phyloP scores from a whole-genome alignment of 2,329 filamentous ascomycete genomes.

The Aureobasidium lini region DNA sequence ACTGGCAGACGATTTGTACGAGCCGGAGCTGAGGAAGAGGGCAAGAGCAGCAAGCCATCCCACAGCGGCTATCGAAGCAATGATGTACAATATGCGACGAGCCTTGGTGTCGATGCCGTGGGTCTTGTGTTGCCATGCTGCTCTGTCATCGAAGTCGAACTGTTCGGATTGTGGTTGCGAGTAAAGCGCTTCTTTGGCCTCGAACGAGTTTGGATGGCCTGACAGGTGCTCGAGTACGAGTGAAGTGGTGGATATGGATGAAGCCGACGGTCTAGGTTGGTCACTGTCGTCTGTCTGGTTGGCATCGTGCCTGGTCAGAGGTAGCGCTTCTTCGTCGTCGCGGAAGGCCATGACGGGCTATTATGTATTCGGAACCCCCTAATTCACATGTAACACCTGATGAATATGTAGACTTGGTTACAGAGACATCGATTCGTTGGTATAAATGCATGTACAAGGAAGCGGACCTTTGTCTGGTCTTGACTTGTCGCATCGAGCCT shows the following conservation, averaged over 20 bases:
- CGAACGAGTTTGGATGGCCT: slow-evolving; percentile 40
- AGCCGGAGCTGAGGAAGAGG: slow-evolving; percentile 57
- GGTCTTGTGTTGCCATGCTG: slow-evolving; percentile 35
- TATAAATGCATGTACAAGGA: neutral
- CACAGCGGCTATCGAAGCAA: slow-evolving; percentile 53
- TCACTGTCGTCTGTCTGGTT: slow-evolving; percentile 27
- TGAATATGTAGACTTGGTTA: neutral
- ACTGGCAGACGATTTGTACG: slow-evolving; percentile 58
- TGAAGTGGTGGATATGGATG: slow-evolving; percentile 77
- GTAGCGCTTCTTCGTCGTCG: slow-evolving; percentile 39
- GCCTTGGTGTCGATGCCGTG: slow-evolving; percentile 54
- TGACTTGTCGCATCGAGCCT: neutral
- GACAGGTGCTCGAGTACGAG: slow-evolving; percentile 71
- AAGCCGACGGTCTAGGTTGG: slow-evolving; percentile 48
- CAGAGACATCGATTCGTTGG: neutral
- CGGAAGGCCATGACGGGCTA: slow-evolving; percentile 4
- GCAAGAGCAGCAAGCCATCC: slow-evolving; percentile 63
- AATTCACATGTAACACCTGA: neutral
- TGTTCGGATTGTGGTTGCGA: slow-evolving; percentile 29
- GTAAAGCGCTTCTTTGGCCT: slow-evolving; percentile 41
- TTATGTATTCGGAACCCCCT: neutral
- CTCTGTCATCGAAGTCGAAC: slow-evolving; percentile 46
- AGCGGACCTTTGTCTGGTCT: neutral
- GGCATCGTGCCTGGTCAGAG: slow-evolving; percentile 32
- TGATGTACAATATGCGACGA: slow-evolving; percentile 55